Conservation (phyloP, 768 basidiomycete genomes). For the Gloeophyllum trabeum region DNA sequence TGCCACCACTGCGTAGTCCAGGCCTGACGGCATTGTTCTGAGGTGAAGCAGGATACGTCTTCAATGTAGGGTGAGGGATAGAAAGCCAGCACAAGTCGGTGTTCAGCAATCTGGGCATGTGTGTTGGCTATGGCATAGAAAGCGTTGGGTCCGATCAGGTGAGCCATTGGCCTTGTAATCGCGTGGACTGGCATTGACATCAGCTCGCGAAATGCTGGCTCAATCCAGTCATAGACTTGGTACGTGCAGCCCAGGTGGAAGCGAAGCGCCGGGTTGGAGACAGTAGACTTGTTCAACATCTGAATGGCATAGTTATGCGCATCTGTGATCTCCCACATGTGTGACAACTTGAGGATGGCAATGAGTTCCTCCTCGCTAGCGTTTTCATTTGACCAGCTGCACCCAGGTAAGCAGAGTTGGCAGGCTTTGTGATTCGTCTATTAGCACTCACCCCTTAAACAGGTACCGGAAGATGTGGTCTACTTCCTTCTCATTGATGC, state of each 20-base stretch:
- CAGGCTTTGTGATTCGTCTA: background rate
- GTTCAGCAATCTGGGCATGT: too few species aligned
- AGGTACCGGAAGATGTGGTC: background rate
- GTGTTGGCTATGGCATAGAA: too few species aligned
- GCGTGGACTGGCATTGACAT: background rate
- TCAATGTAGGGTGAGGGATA: too few species aligned
- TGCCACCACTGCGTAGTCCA: too few species aligned
- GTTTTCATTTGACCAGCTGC: background rate
- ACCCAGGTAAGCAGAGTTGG: too few species aligned
- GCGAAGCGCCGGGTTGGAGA: background rate
- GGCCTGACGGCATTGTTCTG: too few species aligned
- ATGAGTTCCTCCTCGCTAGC: background rate
- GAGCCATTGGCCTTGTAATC: too few species aligned
- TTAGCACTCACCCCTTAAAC: background rate
- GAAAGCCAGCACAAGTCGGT: too few species aligned
- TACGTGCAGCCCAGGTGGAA: background rate
- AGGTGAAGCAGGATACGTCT: too few species aligned
- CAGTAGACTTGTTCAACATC: background rate
- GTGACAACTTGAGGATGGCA: background rate
- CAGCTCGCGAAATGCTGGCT: background rate
- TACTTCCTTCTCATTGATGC: background rate
- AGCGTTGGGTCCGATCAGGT: too few species aligned
- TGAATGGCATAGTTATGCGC: background rate
- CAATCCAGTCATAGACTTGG: background rate
- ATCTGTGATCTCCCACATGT: background rate